These are phyloP conservation scores for Serendipita sp. DNA, from an alignment of 768 basidiomycete species.

Conservation along the genomic window DNA sequence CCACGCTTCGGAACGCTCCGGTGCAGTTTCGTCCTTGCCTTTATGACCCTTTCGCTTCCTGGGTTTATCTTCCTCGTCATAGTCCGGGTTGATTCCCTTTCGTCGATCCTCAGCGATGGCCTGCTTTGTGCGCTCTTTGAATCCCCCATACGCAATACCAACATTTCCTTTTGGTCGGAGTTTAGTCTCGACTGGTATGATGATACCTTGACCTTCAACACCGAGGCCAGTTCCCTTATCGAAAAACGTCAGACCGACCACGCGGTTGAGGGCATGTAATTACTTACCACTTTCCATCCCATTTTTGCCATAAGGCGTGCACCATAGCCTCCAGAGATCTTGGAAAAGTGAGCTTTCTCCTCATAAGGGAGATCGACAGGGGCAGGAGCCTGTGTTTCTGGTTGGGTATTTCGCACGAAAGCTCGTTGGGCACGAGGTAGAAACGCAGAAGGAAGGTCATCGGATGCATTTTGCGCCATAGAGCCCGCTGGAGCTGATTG, in stretches of 20 bases:
- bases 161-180: constrained; percentile 58
- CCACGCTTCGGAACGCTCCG: constrained; percentile 59
- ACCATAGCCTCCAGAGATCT: constrained; percentile 61
- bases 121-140: constrained; percentile 77
- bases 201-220: constrained; percentile 56
- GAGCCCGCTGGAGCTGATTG: constrained; percentile 14
- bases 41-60: constrained; percentile 32
- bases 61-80: constrained; percentile 43
- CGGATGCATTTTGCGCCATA: constrained; percentile 11
- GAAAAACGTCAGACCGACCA: not conserved
- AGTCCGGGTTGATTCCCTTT: constrained; percentile 40
- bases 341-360: constrained; percentile 71
- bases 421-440: constrained; percentile 6
- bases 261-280: not conserved
- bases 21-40: constrained; percentile 32
- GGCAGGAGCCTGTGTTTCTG: constrained; percentile 24
- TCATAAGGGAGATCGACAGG: constrained; percentile 37
- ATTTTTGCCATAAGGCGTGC: constrained; percentile 85
- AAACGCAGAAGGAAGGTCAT: constrained; percentile 19
- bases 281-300: constrained; percentile 68
- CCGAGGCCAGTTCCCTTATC: constrained; percentile 49
- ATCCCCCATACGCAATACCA: constrained; percentile 77
- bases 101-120: constrained; percentile 63
- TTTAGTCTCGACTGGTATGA: constrained; percentile 76
- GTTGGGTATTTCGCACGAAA: constrained; percentile 12